Evolutionary conservation across 2,329 filamentous ascomycete genomes (phyloP), one percentile per base, ranked within the genome.

Genomic region (Decorospora gaudefroyi): DNA sequence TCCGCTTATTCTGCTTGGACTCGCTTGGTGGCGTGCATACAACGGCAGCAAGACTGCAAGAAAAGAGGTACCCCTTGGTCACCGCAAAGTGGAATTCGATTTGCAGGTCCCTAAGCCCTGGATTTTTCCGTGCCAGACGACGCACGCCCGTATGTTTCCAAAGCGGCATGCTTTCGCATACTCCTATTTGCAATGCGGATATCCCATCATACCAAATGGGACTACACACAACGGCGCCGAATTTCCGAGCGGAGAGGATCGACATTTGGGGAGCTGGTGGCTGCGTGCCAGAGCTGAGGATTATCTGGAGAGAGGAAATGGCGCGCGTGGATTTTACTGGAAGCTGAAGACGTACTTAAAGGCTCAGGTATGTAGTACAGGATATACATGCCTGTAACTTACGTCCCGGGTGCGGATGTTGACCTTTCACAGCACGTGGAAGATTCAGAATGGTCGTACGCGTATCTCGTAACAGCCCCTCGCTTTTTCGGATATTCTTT

Each of bases 381-480:
- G 6, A 9, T 6, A 13, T 10, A 16, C 12, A n/a, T n/a, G n/a
- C n/a, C 27, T 10, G 2, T 17, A 10, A 15, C 3, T 25, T 6
- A 28, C 6, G n/a, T 7, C 21, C 12, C 6, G 26, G 11, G 12
- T 12, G 6, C 16, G 22, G 5, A 5, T 29, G 26, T 46, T 55
- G 26, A 55, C 13, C n/a, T 12, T 26, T 8, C n/a, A 15, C 51
- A 90, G 80, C 75, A 76, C 9, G 72, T 82, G n/a, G 74, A 83
- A 45, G 79, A 81, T 35, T 62, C 74, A 2, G 72, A 76, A 31
- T 90, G 86, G 69, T 80, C 83, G 8, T 76, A 84, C 57, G 85
- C 83, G 0, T 90, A 89, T 56, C 73, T 91, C 3, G 75, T 88
- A 15, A 90, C 87, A 2, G 84, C 85, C 3, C 81, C 86, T 4